Conservation (phyloP, 129 eudicot genomes). For the Saposhnikovia divaricata region DNA sequence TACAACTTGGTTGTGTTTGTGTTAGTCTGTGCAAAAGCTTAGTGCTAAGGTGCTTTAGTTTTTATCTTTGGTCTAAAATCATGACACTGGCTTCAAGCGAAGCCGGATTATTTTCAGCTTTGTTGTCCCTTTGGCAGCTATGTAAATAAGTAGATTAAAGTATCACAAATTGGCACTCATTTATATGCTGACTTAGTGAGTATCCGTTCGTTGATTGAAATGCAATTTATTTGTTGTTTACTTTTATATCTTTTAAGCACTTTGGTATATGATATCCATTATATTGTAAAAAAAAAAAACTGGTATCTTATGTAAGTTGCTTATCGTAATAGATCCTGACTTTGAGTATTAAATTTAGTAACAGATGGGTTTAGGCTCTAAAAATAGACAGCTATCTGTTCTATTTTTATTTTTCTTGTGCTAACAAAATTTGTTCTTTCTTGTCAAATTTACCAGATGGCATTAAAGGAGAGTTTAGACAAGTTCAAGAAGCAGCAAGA, state of each 20-base stretch:
- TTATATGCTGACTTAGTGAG: neutral
- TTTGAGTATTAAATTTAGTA: too few species aligned
- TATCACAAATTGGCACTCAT: neutral
- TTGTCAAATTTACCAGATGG: conserved; percentile 30
- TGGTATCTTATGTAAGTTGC: neutral
- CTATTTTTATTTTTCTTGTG: neutral
- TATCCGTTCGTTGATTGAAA: neutral
- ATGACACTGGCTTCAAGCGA: too few species aligned
- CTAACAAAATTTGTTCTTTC: neutral
- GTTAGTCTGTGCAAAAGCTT: neutral
- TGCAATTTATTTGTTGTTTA: neutral
- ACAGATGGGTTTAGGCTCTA: too few species aligned
- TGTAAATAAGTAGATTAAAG: neutral
- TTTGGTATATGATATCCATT: neutral
- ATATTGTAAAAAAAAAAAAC: neutral
- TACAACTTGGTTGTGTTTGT: neutral
- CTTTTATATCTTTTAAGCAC: neutral
- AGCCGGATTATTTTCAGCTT: too few species aligned
- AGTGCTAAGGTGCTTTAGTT: neutral
- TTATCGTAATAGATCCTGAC: too few species aligned
- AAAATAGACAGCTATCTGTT: too few species aligned
- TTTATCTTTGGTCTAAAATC: too few species aligned
- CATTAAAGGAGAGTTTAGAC: conserved; percentile 45
- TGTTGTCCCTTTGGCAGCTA: too few species aligned
- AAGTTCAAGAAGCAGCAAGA: conserved; percentile 78